Evolutionary conservation across 208 protist species (phyloP), one percentile per base, ranked within the genome.

Genomic region (Leishmania braziliensis): DNA sequence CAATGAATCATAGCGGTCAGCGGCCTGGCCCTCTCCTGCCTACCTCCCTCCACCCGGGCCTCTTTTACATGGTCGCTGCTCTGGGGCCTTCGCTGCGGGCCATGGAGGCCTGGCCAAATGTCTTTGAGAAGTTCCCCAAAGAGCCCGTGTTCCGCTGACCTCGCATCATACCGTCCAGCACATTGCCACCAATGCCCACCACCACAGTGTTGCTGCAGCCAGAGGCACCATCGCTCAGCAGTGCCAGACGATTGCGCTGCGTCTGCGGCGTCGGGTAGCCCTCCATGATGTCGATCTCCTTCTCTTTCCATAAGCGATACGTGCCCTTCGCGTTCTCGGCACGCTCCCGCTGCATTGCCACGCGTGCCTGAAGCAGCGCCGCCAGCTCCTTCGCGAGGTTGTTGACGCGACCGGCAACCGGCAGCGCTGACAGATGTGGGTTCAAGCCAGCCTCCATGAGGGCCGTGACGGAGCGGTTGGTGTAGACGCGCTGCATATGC

Each of bases 281-380:
- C 29, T 82, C 78, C 73, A 79, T 79, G 58, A 97, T 90, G 72
- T 98, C 93, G 68, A 96, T 94, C 78, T 90, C 85, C 56, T 81
- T 74, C n/a, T 92, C 91, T 2, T 85, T 85, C 93, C 95, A 98
- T 16, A 98, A 73, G 12, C 91, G 88, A 82, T 96, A 97, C 29
- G 95, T 86, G 73, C 90, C 84, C 82, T 92, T 93, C 8, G 95
- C 92, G 58, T 96, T 98, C 54, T 95, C 92, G 14, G 82, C 63
- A 26, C 95, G 88, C 77, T 94, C 90, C 23, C 88, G 86, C 48
- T 91, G 89, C 0, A 95, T 71, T 33, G 68, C 69, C 33, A 85
- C 82, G 0, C 92, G 87, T 23, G 88, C 86, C 36, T 81, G 86
- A 36, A 87, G 73, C 26, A 95, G 76, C 43, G 75, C 84, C 2